Base-by-base conservation (phyloP, 805 yeast genomes). In the Wickerhamomyces kurtzmanii region DNA sequence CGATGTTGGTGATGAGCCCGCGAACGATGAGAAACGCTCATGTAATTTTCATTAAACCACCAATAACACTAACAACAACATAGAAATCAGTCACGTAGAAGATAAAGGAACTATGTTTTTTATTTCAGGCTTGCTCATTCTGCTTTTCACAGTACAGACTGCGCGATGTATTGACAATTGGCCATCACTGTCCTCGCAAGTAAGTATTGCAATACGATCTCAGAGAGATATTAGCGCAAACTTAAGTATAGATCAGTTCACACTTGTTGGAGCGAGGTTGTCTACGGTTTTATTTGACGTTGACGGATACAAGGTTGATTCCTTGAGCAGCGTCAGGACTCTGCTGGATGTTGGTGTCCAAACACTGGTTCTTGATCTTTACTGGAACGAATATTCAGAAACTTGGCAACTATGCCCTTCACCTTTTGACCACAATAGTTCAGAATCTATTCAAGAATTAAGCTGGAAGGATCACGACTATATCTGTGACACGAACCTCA, bases 361-460 rank as follows among this genome's bases (percentile, higher is more conserved):
- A 29, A 47, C 61, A 0, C 45, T 73, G n/a, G 49, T 56, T 30
- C 28, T 75, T 4, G 82, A 79, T 41, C 30, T 76, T 16, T 75
- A 74, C 45, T 68, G 71, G 61, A 70, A 68, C 40, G 69, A 66
- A 27, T 39, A 51, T 23, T 50, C 59, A 4, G 28, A 33, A 8
- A 54, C 50, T 31, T 75, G 80, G 71, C 77, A 73, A 37, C 45
- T 75, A 4, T 75, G 82, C 38, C 78, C 81, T 1, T 60, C 59
- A 2, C 59, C 62, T 2, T 49, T 55, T 14, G 54, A 59, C 6
- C 23, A 34, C 3, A 55, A 62, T 31, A 10, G 7, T 11, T 4
- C 27, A 1, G 15, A 15, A 6, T 24, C 28, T 4, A 28, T 29
- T 14, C 26, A 31, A 15, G 26, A 29, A 4, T 17, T 27, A 10